Conservation (phyloP, 75 land plant species). For the Cupressus sempervirens region DNA sequence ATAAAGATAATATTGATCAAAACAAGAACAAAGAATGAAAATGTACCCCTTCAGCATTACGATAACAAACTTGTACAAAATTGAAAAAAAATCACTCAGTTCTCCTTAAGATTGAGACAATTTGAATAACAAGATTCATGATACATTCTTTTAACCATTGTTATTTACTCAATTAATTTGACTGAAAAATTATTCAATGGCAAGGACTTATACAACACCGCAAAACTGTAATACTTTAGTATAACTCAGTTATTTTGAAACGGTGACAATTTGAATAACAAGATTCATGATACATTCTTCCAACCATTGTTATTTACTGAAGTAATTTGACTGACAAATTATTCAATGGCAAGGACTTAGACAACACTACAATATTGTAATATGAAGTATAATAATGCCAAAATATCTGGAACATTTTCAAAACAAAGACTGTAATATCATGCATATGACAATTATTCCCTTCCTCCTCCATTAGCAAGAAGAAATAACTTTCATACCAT, state of each 20-base stretch:
- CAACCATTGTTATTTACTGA: not conserved
- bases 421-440: not conserved
- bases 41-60: not conserved
- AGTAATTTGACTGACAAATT: not conserved
- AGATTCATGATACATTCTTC: not conserved
- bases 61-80: not conserved
- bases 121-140: not conserved
- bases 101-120: not conserved
- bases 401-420: not conserved
- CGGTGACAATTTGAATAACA: not conserved
- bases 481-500: conserved; percentile 37
- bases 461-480: not conserved
- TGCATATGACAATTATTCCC: not conserved
- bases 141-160: not conserved
- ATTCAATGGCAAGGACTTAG: not conserved
- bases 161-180: not conserved
- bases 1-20: too few relatives aligned
- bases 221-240: not conserved
- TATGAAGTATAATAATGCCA: not conserved
- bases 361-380: not conserved
- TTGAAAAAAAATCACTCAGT: not conserved
- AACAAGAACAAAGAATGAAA: not conserved
- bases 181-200: not conserved
- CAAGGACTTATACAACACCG: not conserved
- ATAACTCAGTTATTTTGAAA: not conserved